Evolutionary conservation across 192 early-diverging fungal genomes (phyloP), one percentile per base, ranked within the genome.

Genomic region (Paraglomus brasilianum): DNA sequence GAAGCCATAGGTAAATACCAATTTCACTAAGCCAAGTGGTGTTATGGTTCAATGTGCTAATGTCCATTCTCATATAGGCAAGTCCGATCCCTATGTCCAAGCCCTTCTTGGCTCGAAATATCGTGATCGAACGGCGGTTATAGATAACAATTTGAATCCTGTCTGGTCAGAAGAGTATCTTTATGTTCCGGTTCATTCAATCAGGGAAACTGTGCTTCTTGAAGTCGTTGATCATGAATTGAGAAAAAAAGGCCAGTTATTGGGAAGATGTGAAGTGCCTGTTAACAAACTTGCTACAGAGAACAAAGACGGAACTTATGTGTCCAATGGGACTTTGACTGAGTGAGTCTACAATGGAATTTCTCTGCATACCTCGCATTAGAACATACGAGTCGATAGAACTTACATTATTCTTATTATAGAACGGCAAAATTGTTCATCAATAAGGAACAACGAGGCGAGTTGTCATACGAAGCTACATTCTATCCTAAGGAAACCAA

Each of bases 51-150:
- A 56, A 56, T n/a, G 14, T 56, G 19, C 53, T 10, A 56, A 21
- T 56, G 19, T 56, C 13, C 44, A 14, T 7, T n/a, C 0, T 9
- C 30, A 52, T 11, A 45, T 41, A 48, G 84, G 88, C 72, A 93
- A 93, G 74, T 91, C 90, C 11, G 92, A 96, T 70, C 93, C 93
- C 21, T 96, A 95, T 77, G 78, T 82, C 45, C 88, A 86, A 44
- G 67, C 95, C 19, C 69, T 81, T 52, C 74, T 88, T 36, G 81
- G 80, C 51, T 79, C 81, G 60, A 72, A 80, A 40, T 51, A 77
- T 21, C 72, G 91, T 41, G 92, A 85, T 21, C 80, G 85, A 38
- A 92, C 92, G 4, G 83, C 85, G 11, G 83, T 87, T 50, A 84
- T 89, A 53, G 79, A 85, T 22, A 89, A 92, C 66, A 87, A 85